Conservation (phyloP, 257 asterid species). For the Nicotiana tomentosiformis region DNA sequence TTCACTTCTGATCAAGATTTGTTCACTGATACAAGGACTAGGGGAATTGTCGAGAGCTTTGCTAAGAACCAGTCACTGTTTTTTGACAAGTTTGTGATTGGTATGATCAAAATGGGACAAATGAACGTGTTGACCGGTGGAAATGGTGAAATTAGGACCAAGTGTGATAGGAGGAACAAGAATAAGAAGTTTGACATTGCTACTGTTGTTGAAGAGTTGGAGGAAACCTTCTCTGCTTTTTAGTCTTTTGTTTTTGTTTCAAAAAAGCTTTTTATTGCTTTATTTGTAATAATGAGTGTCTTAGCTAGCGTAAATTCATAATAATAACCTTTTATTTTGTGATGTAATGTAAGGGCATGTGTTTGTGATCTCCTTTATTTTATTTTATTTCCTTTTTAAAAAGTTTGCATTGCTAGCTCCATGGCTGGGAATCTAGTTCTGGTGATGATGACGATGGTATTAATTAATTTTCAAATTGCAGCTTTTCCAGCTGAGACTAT, state of each 20-base stretch:
- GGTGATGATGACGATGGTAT: neutral
- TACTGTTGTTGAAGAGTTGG: slow-evolving; percentile 6
- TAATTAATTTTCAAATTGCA: neutral
- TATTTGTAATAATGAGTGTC: neutral
- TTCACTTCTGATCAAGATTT: slow-evolving; percentile 8
- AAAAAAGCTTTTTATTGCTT: neutral
- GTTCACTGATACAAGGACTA: neutral
- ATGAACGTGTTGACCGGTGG: slow-evolving; percentile 6
- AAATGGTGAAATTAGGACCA: slow-evolving; percentile 1
- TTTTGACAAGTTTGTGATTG: neutral
- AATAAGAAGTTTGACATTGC: neutral
- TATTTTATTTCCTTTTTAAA: neutral
- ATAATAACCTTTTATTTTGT: neutral
- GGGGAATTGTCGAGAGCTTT: neutral
- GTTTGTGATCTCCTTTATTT: neutral
- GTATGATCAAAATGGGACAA: slow-evolving; percentile 9
- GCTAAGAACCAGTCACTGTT: neutral
- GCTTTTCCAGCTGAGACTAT: neutral
- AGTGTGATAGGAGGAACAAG: slow-evolving; percentile 7
- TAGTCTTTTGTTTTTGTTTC: neutral
- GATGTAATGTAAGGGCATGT: neutral
- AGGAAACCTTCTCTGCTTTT: slow-evolving; percentile 2
- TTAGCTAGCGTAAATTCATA: neutral
- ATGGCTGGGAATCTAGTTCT: neutral
- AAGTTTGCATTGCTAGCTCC: neutral